A percentile compares a stretch with the other conserved stretches of the same genome.
Conservation (phyloP, 305 asterid species). For the Ajuga reptans region DNA sequence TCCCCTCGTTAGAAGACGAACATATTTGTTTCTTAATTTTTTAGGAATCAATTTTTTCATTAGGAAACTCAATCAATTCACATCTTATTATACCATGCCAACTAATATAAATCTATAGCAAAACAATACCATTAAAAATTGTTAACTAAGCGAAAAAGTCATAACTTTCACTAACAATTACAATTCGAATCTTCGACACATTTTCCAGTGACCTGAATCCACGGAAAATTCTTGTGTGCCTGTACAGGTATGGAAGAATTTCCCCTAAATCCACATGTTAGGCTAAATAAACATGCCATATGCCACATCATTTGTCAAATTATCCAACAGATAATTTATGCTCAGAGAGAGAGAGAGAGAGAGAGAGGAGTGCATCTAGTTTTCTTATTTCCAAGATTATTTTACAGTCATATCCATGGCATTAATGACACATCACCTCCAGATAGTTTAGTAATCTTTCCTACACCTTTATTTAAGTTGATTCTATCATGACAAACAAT, state of each 20-base stretch:
- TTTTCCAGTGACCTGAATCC: no score
- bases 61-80: not conserved
- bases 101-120: not conserved
- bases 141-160: no score
- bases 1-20: not conserved
- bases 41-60: not conserved
- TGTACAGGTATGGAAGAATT: no score
- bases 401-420: not conserved
- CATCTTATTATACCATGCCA: not conserved
- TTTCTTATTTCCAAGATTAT: not conserved
- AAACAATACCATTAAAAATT: no score
- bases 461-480: conserved; percentile 12
- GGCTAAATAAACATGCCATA: no score
- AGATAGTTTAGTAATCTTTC: not conserved
- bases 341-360: no score
- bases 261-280: no score
- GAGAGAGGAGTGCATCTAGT: not conserved
- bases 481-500: conserved; percentile 15
- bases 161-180: no score
- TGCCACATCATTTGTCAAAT: no score
- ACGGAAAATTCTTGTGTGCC: no score
- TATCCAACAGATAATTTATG: not conserved
- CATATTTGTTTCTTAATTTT: not conserved
- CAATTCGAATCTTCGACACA: no score
- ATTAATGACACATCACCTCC: not conserved